Base-by-base conservation (phyloP, 495 filamentous ascomycete genomes). In the Glutinoglossum americanum region DNA sequence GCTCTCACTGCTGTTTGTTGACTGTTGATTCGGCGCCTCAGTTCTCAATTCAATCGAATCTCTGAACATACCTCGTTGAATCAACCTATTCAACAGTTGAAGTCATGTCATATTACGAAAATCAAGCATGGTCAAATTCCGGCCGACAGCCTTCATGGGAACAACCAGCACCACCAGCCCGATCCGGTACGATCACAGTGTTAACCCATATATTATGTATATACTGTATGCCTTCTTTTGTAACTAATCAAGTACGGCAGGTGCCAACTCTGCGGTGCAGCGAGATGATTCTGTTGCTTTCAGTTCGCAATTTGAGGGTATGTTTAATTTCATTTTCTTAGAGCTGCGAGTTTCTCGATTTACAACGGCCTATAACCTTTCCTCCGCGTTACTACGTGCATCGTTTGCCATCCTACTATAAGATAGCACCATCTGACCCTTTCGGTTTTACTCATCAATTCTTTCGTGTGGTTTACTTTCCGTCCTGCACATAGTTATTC, bases 291-390 rank as follows among this genome's bases (percentile, higher is more conserved):
- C 76, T 48, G 71, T 79, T 57, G 90, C 90, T 55, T 97, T 97
- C 68, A 73, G 78, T 59, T 81, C 85, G 62, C 90, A 97, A 71
- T 79, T 95, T 68, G 90, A 96, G 75, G 88, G 88, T 95, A 85
- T 63, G 81, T 60, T 25, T 26, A 3, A 60, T 57, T 39, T 17
- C 17, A 13, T 17, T 32, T 11, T 23, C n/a, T n/a, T n/a, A n/a
- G 13, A 27, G 19, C 25, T 49, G 1, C 8, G 25, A 49, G 47
- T 25, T 49, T 26, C 21, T 57, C 28, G 33, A 55, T 27, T 51
- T 27, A 53, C 5, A 15, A 3, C 41, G 9, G 9, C 30, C 9
- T 33, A 9, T 9, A 33, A 9, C 48, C 25, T 58, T 57, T 58
- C 21, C 49, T 55, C 21, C 32, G 26, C 55, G 51, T 6, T 28